Evolutionary conservation across 768 basidiomycete genomes (phyloP), one percentile per base, ranked within the genome.

Genomic region (Botryobasidium botryosum): DNA sequence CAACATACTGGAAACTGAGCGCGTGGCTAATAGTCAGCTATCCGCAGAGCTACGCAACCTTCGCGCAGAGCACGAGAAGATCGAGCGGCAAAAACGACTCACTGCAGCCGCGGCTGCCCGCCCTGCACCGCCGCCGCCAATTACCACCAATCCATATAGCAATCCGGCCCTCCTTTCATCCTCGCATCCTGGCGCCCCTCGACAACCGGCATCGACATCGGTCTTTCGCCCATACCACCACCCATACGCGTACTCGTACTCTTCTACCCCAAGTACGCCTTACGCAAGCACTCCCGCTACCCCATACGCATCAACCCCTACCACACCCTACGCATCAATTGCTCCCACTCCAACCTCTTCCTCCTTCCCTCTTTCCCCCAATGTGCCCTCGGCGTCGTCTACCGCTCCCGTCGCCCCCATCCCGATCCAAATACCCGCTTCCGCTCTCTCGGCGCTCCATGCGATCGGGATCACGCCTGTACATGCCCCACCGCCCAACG

Each of bases 381-480:
- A 46, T 28, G 26, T 29, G 44, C 57, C 64, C 41, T 49, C 65
- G 35, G 63, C 54, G 45, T 59, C 63, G 5, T 66, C 68, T 2
- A 70, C 40, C 29, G 25, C 49, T 5, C 36, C 43, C 17, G 41
- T 49, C 45, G 3, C 51, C 10, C 18, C 68, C 12, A 67, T 72
- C 39, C 79, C 83, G 3, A 75, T 86, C 0, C 75, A 82, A 48
- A 64, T 87, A 26, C 79, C 82, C 15, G 72, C 77, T 1, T 63
- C 67, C 8, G 68, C 68, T 3, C 60, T 73, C n/a, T 57, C 63
- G 17, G 66, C 68, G n/a, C 64, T 86, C 7, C 72, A 78, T 44
- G 70, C 74, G 0, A 64, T 84, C 27, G 82, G 81, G 7, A 85
- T 86, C 50, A 64, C 75, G 6, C 82, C 83, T 10, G 67, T 84